These are phyloP conservation scores for Hyaloperonospora brassicae DNA, from an alignment of 352 stramenopile genomes.

Conservation along the genomic window DNA sequence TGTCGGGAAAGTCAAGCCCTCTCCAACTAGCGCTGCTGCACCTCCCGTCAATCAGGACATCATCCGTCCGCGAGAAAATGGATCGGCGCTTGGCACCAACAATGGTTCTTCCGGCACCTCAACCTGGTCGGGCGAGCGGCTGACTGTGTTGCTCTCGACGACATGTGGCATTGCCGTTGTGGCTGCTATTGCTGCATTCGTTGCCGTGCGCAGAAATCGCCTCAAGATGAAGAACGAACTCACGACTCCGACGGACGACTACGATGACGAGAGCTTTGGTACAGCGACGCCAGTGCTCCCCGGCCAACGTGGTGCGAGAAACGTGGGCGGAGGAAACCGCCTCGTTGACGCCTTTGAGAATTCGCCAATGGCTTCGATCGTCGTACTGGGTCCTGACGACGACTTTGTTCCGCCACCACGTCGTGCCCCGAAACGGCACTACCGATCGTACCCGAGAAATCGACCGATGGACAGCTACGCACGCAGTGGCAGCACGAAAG, in stretches of 20 bases:
- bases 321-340: neutral
- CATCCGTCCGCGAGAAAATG: constrained; percentile 14
- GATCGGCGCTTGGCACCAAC: constrained; percentile 21
- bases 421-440: constrained; percentile 7
- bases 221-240: constrained; percentile 18
- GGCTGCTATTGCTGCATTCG: constrained; percentile 33
- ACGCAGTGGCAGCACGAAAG: too few species aligned
- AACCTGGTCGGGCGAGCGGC: constrained; percentile 15
- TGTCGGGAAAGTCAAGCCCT: neutral
- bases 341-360: constrained; percentile 6
- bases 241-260: constrained; percentile 25
- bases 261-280: constrained; percentile 12
- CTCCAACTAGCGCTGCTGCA: neutral
- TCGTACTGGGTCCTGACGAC: constrained; percentile 19
- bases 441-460: constrained; percentile 2
- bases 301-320: constrained; percentile 1
- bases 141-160: constrained; percentile 17
- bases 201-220: constrained; percentile 25
- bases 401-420: constrained; percentile 8
- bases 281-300: constrained; percentile 14
- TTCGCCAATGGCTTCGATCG: constrained; percentile 15
- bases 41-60: constrained; percentile 7
- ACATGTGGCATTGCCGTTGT: constrained; percentile 24
- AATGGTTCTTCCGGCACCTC: constrained; percentile 13
- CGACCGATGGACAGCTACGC: neutral